Conservation (phyloP, 2,329 filamentous ascomycete species). For the Cucurbitaria berberidis region DNA sequence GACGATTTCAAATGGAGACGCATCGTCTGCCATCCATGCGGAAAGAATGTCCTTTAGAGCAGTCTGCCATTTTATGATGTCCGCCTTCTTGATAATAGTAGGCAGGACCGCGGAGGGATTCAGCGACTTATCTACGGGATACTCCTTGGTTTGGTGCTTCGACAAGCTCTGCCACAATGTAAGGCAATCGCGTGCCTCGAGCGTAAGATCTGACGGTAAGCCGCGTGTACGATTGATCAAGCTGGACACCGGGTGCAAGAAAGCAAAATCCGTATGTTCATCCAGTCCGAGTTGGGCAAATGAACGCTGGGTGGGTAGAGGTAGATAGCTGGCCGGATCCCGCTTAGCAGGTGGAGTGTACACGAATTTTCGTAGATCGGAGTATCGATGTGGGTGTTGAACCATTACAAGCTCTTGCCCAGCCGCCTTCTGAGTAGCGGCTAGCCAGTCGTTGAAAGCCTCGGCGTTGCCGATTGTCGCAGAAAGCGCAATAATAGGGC, state of each 20-base stretch:
- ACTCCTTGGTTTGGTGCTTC: constrained; percentile 60
- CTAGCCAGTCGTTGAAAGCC: constrained; percentile 73
- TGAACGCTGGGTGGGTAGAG: constrained; percentile 48
- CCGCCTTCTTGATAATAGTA: constrained; percentile 65
- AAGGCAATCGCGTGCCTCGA: constrained; percentile 75
- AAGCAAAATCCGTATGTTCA: constrained; percentile 57
- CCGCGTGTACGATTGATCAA: constrained; percentile 67
- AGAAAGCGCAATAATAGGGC: constrained; percentile 78
- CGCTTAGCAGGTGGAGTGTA: constrained; percentile 56
- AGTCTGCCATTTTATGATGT: constrained; percentile 71
- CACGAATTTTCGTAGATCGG: constrained; percentile 76
- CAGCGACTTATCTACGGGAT: constrained; percentile 58
- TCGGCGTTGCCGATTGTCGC: constrained; percentile 79
- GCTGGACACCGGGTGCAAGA: constrained; percentile 68
- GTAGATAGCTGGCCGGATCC: constrained; percentile 53
- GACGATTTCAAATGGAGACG: constrained; percentile 61
- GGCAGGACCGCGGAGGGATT: constrained; percentile 59
- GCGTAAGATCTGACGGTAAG: constrained; percentile 69
- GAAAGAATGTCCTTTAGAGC: constrained; percentile 64
- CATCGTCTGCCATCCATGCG: constrained; percentile 64
- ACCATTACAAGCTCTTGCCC: constrained; percentile 72
- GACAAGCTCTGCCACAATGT: constrained; percentile 69
- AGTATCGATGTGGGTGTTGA: constrained; percentile 72
- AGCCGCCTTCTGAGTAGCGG: constrained; percentile 66
- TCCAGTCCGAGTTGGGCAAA: constrained; percentile 56